Evolutionary conservation across 768 basidiomycete species (phyloP), one percentile per base, ranked within the genome.

Genomic region (Lactifluus rugatus): DNA sequence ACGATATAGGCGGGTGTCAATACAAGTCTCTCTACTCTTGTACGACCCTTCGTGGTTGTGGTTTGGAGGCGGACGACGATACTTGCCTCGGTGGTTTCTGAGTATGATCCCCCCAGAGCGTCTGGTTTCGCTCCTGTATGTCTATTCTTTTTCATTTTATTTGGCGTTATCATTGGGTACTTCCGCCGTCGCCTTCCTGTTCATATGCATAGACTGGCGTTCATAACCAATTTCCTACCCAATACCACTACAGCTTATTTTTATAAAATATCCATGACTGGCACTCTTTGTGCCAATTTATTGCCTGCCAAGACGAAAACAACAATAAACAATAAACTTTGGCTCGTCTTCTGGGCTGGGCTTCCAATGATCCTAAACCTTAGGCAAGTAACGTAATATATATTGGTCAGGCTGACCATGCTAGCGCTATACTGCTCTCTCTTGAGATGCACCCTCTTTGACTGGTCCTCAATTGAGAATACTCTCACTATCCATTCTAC

Each of bases 11-110:
- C 26, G 21, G 26, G 39, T 26, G 45, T 42, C 63, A 48, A 28
- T 64, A 62, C 52, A 64, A 57, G 54, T 53, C 61, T 23, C 42
- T 64, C 32, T 58, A 37, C 14, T 37, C 48, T 11, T 54, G 46
- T 3, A 58, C 50, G 42, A 45, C 57, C 31, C 47, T 64, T 44
- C 37, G 61, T 34, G 61, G 63, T 46, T 56, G 52, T n/a, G 53
- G 57, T 13, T 56, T 64, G 42, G 56, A 60, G n/a, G 53, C 53
- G 31, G 48, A 48, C 16, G 61, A 63, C 21, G 63, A 62, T 41
- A 58, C 57, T n/a, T 64, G 63, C 39, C 61, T 64, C n/a, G 63
- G 54, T 17, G 63, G 63, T 21, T 64, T 64, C 39, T 64, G 47
- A 64, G 54, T 17, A 21, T 23, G 7, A 25, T 41, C 36, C 17